These are phyloP conservation scores for Senecio squalidus DNA, from an alignment of 140 eudicot genomes.

Conservation along the genomic window DNA sequence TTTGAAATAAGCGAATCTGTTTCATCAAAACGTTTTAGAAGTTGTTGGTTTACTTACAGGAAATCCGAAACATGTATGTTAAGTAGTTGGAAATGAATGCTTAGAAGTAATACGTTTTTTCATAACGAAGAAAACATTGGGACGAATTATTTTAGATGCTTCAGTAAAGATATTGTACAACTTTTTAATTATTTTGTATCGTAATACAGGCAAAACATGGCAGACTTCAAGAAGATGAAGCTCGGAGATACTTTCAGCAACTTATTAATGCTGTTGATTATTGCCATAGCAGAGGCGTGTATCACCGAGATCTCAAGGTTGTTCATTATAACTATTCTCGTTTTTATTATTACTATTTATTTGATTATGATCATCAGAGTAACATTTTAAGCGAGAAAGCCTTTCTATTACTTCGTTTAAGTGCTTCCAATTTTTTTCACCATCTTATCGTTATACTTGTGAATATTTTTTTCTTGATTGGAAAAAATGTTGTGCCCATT, in stretches of 20 bases:
- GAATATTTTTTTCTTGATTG: neutral
- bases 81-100: neutral
- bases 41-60: neutral
- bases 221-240: slow-evolving; percentile 79
- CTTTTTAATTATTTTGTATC: neutral
- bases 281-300: slow-evolving; percentile 95
- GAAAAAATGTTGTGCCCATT: neutral
- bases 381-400: neutral
- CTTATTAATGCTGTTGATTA: slow-evolving; percentile 89
- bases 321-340: neutral
- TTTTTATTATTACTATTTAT: neutral
- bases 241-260: slow-evolving; percentile 92
- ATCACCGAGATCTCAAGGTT: slow-evolving; percentile 95
- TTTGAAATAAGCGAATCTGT: no score
- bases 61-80: neutral
- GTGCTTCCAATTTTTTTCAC: neutral
- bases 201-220: slow-evolving; percentile 62
- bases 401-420: neutral
- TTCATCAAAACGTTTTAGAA: no score
- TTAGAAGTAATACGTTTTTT: neutral
- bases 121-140: neutral
- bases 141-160: neutral
- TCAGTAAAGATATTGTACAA: neutral
- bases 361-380: neutral
- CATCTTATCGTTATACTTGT: neutral